A percentile compares a stretch with the other conserved stretches of the same genome.
These are phyloP conservation scores for Xylaria hypoxylon DNA, from an alignment of 2,329 filamentous ascomycete genomes.

Conservation along the genomic window DNA sequence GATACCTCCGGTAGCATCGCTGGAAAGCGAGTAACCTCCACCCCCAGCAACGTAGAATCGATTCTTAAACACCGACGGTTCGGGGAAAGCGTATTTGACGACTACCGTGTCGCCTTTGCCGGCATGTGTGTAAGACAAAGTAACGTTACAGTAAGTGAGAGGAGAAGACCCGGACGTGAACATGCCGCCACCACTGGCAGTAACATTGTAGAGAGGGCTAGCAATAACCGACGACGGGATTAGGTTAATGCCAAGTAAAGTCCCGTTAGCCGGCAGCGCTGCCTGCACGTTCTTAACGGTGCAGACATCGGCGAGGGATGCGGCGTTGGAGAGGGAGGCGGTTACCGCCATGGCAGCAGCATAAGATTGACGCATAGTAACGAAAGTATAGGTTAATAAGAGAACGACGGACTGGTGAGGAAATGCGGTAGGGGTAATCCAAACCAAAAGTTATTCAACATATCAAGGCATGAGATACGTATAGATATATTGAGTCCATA, in stretches of 20 bases:
- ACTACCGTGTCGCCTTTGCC: constrained; percentile 51
- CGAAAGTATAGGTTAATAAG: background rate
- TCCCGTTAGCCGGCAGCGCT: constrained; percentile 57
- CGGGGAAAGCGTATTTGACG: constrained; percentile 52
- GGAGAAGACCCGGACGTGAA: constrained; percentile 37
- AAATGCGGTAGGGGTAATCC: background rate
- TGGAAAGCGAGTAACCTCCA: constrained; percentile 56
- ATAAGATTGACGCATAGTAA: constrained; percentile 14
- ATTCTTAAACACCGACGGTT: constrained; percentile 55
- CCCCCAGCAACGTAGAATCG: constrained; percentile 60
- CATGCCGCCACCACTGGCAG: constrained; percentile 26
- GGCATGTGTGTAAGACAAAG: constrained; percentile 52
- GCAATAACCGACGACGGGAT: constrained; percentile 57
- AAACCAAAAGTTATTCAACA: background rate
- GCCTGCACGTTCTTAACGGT: constrained; percentile 57
- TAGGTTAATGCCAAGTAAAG: constrained; percentile 55
- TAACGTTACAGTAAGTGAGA: constrained; percentile 53
- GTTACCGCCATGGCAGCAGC: constrained; percentile 5
- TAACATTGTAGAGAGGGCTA: constrained; percentile 53
- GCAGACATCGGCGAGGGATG: constrained; percentile 56
- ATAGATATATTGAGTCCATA: background rate
- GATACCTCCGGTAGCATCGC: constrained; percentile 55
- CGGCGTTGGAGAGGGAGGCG: constrained; percentile 42
- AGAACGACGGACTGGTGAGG: constrained; percentile 1
- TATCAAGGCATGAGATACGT: background rate